Evolutionary conservation across 495 filamentous ascomycete genomes (phyloP).

Genomic region (Physcia stellaris): DNA sequence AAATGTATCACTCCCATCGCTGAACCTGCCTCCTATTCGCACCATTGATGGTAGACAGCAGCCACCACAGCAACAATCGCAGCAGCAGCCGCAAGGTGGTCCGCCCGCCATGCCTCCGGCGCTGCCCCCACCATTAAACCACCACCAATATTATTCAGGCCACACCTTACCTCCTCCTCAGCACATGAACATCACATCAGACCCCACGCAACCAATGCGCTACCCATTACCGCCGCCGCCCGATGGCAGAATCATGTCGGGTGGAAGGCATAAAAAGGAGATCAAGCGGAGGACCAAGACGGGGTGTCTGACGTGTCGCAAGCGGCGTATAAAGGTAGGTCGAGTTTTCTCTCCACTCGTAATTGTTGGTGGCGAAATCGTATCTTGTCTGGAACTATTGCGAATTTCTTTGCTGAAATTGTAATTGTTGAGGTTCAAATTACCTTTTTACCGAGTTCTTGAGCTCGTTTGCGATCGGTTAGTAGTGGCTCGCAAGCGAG

Average conservation of each 20-base stretch:
- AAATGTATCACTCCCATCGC: constrained; percentile 32
- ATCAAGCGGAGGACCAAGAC: constrained; percentile 98
- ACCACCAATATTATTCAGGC: constrained; percentile 18
- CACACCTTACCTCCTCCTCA: constrained; percentile 25
- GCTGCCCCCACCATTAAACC: constrained; percentile 22
- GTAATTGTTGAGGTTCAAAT: constrained; percentile 13
- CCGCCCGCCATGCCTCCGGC: constrained; percentile 26
- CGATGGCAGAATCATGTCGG: constrained; percentile 57
- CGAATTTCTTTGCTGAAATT: too few species aligned
- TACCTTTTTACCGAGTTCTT: constrained; percentile 15
- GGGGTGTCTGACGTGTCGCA: constrained; percentile 91
- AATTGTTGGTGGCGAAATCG: constrained; percentile 3
- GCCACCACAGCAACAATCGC: constrained; percentile 20
- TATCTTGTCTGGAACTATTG: constrained; percentile 6
- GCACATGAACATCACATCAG: constrained; percentile 23
- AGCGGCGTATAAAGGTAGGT: constrained; percentile 95
- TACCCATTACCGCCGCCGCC: constrained; percentile 41
- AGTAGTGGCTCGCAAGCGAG: constrained; percentile 23
- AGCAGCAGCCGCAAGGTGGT: constrained; percentile 20
- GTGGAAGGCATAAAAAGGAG: constrained; percentile 90
- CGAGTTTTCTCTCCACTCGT: constrained; percentile 9
- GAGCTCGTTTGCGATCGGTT: constrained; percentile 15
- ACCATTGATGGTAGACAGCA: constrained; percentile 24
- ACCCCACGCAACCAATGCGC: constrained; percentile 34
- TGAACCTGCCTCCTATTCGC: constrained; percentile 54